Evolutionary conservation across 73 alveolate species (phyloP), one percentile per base, ranked within the genome.

Genomic region (Uronychia setigera): DNA sequence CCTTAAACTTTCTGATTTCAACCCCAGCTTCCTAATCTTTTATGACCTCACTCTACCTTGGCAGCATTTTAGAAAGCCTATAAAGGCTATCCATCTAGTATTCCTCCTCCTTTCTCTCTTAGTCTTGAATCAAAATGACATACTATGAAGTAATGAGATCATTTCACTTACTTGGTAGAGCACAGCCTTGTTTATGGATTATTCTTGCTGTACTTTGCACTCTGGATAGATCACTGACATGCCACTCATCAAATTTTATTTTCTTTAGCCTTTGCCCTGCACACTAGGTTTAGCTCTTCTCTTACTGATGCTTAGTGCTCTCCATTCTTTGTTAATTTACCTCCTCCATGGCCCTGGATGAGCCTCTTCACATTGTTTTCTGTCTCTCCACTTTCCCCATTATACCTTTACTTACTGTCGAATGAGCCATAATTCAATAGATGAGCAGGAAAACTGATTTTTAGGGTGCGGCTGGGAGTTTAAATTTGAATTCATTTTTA

Each of bases 51-150:
- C 19, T 19, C 19, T 46, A 46, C 67, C 67, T 46, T 90, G n/a
- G 97, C 97, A 26, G 59, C 57, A 0, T 27, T 34, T 27, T 90
- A 82, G 0, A 91, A 29, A 1, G 87, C 59, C 1, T 85, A 85
- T 1, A 92, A 81, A 1, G 97, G 97, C 78, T 90, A 35, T 11
- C 95, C 97, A 59, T 92, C 93, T 14, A 89, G 81, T 1, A 79
- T 81, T 32, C 97, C 97, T 0, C 93, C 95, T 0, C 91, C 80
- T 74, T 90, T 90, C 75, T 92, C 95, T 90, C 97, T 92, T 26
- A 92, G 85, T 33, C 87, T 27, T 11, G 76, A 29, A 35, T 85
- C 87, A 13, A 59, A 78, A 32, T 32, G n/a, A n/a, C n/a, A n/a
- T n/a, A n/a, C n/a, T n/a, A n/a, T n/a, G n/a, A n/a, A n/a, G n/a